These are phyloP conservation scores for Helenozyma rhizophorensis DNA, from an alignment of 805 yeast genomes.

Conservation along the genomic window DNA sequence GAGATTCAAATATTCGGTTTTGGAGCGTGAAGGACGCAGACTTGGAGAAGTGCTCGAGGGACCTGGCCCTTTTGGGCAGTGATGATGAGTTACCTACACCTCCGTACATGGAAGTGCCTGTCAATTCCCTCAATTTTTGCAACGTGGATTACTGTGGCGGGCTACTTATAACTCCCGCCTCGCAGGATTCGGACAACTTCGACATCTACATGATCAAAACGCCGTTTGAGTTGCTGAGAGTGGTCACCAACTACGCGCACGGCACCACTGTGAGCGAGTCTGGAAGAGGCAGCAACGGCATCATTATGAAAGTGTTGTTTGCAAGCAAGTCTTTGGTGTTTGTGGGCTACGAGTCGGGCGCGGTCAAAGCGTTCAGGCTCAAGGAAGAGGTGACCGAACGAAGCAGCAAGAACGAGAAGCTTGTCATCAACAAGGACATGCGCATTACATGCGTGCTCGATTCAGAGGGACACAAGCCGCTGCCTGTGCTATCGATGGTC, in stretches of 20 bases:
- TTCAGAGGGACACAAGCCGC: constrained; percentile 43
- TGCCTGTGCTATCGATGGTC: constrained; percentile 48
- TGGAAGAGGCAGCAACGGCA: constrained; percentile 50
- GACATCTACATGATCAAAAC: constrained; percentile 51
- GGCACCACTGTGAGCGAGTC: constrained; percentile 1
- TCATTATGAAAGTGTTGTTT: constrained; percentile 57
- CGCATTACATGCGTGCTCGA: constrained; percentile 15
- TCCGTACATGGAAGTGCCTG: constrained; percentile 48
- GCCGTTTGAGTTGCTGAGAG: constrained; percentile 1
- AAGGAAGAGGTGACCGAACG: constrained; percentile 2
- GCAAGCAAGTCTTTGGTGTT: constrained; percentile 25
- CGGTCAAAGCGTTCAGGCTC: constrained; percentile 28
- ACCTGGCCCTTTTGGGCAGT: constrained; percentile 3
- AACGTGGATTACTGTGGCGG: constrained; percentile 36
- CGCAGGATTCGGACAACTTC: constrained; percentile 56
- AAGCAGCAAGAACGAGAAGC: too few species aligned
- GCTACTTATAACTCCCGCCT: constrained; percentile 54
- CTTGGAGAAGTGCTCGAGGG: constrained; percentile 2
- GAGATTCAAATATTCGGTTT: constrained; percentile 53
- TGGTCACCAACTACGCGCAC: too few species aligned
- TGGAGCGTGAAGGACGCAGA: constrained; percentile 31
- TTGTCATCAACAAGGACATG: constrained; percentile 24
- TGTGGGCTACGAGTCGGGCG: constrained; percentile 77
- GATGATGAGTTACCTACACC: constrained; percentile 9
- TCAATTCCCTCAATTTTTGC: constrained; percentile 70